phyloP scores from a whole-genome alignment of 192 early-diverging fungal genomes.

The Umbelopsis sp. region DNA sequence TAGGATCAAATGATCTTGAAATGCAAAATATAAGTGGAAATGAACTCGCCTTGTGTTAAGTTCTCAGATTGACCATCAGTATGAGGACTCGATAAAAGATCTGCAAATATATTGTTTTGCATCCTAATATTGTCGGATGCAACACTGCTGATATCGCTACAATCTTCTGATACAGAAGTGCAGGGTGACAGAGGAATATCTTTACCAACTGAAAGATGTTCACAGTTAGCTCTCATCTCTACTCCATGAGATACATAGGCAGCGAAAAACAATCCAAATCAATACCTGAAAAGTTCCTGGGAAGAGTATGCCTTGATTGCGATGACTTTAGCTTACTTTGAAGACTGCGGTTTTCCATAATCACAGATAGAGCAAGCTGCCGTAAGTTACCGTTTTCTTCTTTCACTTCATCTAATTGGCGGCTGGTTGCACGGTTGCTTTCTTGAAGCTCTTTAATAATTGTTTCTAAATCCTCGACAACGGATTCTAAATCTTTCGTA shows the following conservation, averaged over 20 bases:
- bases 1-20: slow-evolving; percentile 14
- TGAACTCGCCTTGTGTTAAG: background rate
- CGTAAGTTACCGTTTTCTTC: slow-evolving; percentile 15
- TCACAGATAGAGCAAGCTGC: background rate
- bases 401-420: slow-evolving; percentile 17
- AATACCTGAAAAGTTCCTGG: background rate
- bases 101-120: background rate
- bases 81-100: background rate
- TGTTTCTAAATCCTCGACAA: background rate
- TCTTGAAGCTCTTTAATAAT: slow-evolving; percentile 11
- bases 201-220: background rate
- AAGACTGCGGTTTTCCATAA: background rate
- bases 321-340: background rate
- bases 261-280: background rate
- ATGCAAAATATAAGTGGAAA: background rate
- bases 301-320: background rate
- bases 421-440: slow-evolving; percentile 17
- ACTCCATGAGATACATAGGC: background rate
- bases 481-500: slow-evolving; percentile 15
- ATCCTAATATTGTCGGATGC: background rate
- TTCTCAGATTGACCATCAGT: background rate
- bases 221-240: background rate
- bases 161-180: background rate
- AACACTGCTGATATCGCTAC: background rate
- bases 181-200: background rate